Conservation (phyloP, 2,329 filamentous ascomycete genomes). For the Alternaria sp. region DNA sequence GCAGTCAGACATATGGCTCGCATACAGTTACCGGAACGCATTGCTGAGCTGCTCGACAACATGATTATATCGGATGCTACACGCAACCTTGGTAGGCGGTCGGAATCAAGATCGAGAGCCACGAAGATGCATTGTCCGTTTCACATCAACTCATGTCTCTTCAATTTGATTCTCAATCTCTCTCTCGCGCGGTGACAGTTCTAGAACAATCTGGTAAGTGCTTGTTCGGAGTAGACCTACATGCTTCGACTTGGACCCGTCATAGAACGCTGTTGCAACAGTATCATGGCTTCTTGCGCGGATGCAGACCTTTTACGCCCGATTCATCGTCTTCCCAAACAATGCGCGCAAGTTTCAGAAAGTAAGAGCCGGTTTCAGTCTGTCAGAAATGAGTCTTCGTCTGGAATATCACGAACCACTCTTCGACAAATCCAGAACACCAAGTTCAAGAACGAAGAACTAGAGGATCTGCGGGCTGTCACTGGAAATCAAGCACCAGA, state of each 20-base stretch:
- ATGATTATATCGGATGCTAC: neutral
- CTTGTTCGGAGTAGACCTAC: neutral
- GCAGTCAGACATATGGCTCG: neutral
- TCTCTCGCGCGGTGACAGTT: neutral
- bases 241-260: neutral
- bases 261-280: neutral
- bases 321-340: neutral
- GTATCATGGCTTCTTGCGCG: neutral
- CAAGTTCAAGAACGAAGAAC: neutral
- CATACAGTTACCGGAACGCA: neutral
- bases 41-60: neutral
- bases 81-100: neutral
- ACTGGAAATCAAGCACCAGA: neutral
- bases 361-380: neutral
- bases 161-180: neutral
- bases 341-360: neutral
- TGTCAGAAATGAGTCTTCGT: fast-evolving
- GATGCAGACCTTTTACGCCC: neutral
- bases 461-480: neutral
- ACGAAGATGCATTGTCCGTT: neutral
- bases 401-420: neutral
- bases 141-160: too few relatives aligned
- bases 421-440: neutral
- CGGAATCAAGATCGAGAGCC: neutral
- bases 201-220: neutral